A percentile compares a stretch with the other conserved stretches of the same genome.
Evolutionary conservation across 2,329 filamentous ascomycete species (phyloP).

Genomic region (Talaromyces marneffei): DNA sequence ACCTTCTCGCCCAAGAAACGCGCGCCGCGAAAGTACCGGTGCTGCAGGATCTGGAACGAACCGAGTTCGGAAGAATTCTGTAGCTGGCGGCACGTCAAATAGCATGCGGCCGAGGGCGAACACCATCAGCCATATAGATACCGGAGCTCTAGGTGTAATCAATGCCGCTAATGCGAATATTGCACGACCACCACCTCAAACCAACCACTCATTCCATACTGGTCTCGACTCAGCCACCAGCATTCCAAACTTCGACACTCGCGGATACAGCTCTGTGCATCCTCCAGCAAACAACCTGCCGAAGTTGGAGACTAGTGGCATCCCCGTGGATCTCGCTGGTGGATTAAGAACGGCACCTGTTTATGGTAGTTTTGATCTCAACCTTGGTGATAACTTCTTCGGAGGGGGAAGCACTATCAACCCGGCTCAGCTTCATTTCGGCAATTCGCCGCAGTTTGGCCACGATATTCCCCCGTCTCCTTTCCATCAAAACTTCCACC

Average conservation of each 20-base stretch:
- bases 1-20: slow-evolving; percentile 75
- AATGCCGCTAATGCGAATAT: slow-evolving; percentile 24
- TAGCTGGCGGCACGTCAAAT: slow-evolving; percentile 51
- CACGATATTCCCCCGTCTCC: slow-evolving; percentile 37
- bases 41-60: slow-evolving; percentile 58
- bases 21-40: slow-evolving; percentile 78
- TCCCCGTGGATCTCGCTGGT: slow-evolving; percentile 61
- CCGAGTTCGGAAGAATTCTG: slow-evolving; percentile 86
- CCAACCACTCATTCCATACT: slow-evolving; percentile 62
- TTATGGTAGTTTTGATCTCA: slow-evolving; percentile 63
- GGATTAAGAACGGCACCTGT: slow-evolving; percentile 75
- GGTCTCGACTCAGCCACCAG: slow-evolving; percentile 63
- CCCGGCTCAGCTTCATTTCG: slow-evolving; percentile 71
- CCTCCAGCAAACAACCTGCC: slow-evolving; percentile 62
- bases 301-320: slow-evolving; percentile 73
- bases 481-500: slow-evolving; percentile 40
- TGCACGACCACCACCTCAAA: slow-evolving; percentile 22
- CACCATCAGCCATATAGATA: slow-evolving; percentile 91
- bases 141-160: slow-evolving; percentile 62
- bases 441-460: slow-evolving; percentile 61
- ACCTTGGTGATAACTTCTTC: slow-evolving; percentile 61
- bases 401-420: slow-evolving; percentile 49
- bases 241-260: slow-evolving; percentile 55
- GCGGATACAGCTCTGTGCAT: slow-evolving; percentile 53
- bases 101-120: slow-evolving; percentile 84